These are phyloP conservation scores for Mortierella sp. DNA, from an alignment of 371 early-diverging fungal genomes.

Conservation along the genomic window DNA sequence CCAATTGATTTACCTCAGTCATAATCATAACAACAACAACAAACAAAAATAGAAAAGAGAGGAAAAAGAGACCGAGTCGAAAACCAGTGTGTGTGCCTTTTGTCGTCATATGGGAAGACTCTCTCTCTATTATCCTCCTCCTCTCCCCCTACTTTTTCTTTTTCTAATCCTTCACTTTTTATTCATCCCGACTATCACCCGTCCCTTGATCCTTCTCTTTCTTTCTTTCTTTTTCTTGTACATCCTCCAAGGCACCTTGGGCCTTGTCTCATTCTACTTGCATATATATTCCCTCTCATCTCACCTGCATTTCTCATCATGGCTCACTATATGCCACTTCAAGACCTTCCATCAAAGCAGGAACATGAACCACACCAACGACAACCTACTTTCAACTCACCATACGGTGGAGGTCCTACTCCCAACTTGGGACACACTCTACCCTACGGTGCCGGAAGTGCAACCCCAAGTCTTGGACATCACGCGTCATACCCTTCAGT, in stretches of 20 bases:
- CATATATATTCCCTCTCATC: background rate
- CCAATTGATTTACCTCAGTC: background rate
- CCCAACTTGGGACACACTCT: background rate
- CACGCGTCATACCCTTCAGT: background rate
- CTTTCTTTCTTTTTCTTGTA: constrained; percentile 1
- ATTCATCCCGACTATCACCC: background rate
- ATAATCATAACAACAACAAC: background rate
- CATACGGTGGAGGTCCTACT: background rate
- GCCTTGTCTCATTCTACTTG: no score
- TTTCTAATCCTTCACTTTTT: no score
- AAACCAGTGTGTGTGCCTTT: background rate
- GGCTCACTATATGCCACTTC: constrained; percentile 53
- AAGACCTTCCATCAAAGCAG: constrained; percentile 24
- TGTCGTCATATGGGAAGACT: background rate
- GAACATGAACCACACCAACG: background rate
- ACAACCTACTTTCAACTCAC: background rate
- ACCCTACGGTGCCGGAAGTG: constrained; percentile 8
- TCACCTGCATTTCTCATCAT: constrained; percentile 9
- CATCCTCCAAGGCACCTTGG: no score
- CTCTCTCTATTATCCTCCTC: background rate
- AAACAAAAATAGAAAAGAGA: background rate
- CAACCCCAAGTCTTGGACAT: background rate
- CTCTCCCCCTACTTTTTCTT: no score
- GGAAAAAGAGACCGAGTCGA: background rate
- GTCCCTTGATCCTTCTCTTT: background rate